Conservation (phyloP, 2,329 filamentous ascomycete species). For the Coniochaeta ligniaria region DNA sequence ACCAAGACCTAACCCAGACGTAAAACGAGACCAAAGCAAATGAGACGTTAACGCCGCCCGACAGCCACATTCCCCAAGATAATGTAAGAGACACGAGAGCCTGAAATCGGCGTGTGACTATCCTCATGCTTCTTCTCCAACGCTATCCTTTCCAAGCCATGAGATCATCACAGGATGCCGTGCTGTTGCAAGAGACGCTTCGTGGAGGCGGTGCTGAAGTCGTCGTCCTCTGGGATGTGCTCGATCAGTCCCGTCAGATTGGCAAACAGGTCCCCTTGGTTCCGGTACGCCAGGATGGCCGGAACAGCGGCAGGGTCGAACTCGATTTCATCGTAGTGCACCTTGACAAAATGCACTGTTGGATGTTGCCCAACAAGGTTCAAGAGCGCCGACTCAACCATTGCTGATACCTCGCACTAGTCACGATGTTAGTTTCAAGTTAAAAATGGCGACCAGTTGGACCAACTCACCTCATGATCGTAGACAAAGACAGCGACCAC, state of each 20-base stretch:
- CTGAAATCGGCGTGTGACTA: neutral
- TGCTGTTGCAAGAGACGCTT: slow-evolving; percentile 45
- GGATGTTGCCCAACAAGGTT: slow-evolving; percentile 67
- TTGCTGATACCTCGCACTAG: slow-evolving; percentile 70
- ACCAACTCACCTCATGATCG: slow-evolving; percentile 65
- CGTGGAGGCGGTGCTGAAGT: slow-evolving; percentile 48
- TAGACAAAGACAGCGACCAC: slow-evolving; percentile 91
- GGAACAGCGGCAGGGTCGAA: slow-evolving; percentile 87
- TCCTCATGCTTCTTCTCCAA: neutral
- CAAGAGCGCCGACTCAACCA: slow-evolving; percentile 71
- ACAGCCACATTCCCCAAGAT: neutral
- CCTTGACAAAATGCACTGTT: slow-evolving; percentile 78
- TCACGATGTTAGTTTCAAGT: slow-evolving; percentile 8
- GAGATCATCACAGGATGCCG: slow-evolving; percentile 35
- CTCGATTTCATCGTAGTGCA: slow-evolving; percentile 87
- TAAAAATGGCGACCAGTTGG: slow-evolving; percentile 1
- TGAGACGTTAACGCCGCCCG: neutral
- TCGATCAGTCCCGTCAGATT: slow-evolving; percentile 82
- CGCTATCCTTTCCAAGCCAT: neutral
- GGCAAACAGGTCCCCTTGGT: slow-evolving; percentile 81
- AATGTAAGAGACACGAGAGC: neutral
- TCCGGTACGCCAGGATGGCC: slow-evolving; percentile 80
- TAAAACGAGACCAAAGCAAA: neutral
- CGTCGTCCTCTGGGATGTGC: slow-evolving; percentile 68
- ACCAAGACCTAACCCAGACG: no score